phyloP scores from a whole-genome alignment of 2,329 filamentous ascomycete species.

The Clonostachys sp. region DNA sequence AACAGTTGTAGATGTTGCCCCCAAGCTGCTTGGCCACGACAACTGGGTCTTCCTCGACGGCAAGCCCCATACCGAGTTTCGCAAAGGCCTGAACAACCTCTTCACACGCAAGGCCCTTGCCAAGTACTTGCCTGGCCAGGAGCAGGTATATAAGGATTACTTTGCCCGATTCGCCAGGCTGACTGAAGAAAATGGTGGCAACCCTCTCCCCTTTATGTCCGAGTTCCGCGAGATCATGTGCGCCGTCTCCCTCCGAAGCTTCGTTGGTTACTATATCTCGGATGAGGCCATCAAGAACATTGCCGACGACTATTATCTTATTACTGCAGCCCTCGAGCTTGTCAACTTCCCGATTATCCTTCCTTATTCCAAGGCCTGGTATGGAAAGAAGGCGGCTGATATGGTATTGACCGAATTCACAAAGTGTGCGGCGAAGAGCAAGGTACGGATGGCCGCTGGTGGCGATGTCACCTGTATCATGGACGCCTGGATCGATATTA shows the following conservation, averaged over 20 bases:
- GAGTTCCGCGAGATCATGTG: conserved; percentile 93
- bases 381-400: conserved; percentile 91
- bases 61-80: conserved; percentile 91
- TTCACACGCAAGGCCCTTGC: conserved; percentile 91
- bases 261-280: conserved; percentile 92
- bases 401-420: conserved; percentile 87
- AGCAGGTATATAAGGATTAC: conserved; percentile 86
- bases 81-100: conserved; percentile 90
- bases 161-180: conserved; percentile 74
- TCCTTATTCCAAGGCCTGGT: conserved; percentile 93
- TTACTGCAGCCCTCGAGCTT: conserved; percentile 90
- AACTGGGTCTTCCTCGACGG: conserved; percentile 99
- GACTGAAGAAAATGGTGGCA: conserved; percentile 65
- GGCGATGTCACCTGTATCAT: conserved; percentile 88
- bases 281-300: conserved; percentile 91
- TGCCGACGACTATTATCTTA: conserved; percentile 93
- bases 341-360: conserved; percentile 98
- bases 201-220: conserved; percentile 83
- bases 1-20: conserved; percentile 89
- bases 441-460: conserved; percentile 84
- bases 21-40: conserved; percentile 84
- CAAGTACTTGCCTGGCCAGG: conserved; percentile 84
- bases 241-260: conserved; percentile 92
- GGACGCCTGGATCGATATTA: conserved; percentile 88
- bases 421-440: conserved; percentile 90